These are phyloP conservation scores for Tolypocladium pustulatum DNA, from an alignment of 2,329 filamentous ascomycete genomes.

Conservation along the genomic window DNA sequence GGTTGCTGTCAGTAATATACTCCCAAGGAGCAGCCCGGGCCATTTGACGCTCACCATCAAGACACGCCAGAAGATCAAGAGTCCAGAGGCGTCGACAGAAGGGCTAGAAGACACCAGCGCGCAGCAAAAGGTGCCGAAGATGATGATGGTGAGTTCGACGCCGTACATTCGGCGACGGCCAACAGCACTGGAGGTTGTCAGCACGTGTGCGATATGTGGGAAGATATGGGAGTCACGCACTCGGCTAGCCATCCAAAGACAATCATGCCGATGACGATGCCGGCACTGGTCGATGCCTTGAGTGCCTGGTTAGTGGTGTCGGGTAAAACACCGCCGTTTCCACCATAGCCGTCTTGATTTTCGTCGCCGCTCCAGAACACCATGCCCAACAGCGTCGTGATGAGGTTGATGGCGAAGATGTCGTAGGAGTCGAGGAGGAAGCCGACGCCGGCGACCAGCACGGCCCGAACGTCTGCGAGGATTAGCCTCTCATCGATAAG, in stretches of 20 bases:
- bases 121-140: slow-evolving; percentile 59
- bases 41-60: slow-evolving; percentile 44
- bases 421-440: slow-evolving; percentile 79
- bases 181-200: slow-evolving; percentile 31
- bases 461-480: slow-evolving; percentile 50
- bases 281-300: slow-evolving; percentile 71
- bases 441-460: slow-evolving; percentile 68
- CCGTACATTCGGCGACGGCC: slow-evolving; percentile 79
- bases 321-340: slow-evolving; percentile 48
- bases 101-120: slow-evolving; percentile 51
- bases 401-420: slow-evolving; percentile 71
- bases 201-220: not conserved
- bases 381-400: slow-evolving; percentile 61
- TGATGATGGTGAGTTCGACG: slow-evolving; percentile 62
- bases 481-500: not conserved
- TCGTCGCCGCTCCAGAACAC: slow-evolving; percentile 56
- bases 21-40: not conserved
- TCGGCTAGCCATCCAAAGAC: slow-evolving; percentile 71
- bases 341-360: slow-evolving; percentile 34
- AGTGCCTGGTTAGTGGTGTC: slow-evolving; percentile 59
- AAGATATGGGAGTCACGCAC: slow-evolving; percentile 13
- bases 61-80: slow-evolving; percentile 66
- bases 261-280: slow-evolving; percentile 69
- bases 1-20: slow-evolving; percentile 2
- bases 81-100: slow-evolving; percentile 46